Conservation (phyloP, 1,284 basidiomycete species). For the Ceratorhiza oryzae-sativae region DNA sequence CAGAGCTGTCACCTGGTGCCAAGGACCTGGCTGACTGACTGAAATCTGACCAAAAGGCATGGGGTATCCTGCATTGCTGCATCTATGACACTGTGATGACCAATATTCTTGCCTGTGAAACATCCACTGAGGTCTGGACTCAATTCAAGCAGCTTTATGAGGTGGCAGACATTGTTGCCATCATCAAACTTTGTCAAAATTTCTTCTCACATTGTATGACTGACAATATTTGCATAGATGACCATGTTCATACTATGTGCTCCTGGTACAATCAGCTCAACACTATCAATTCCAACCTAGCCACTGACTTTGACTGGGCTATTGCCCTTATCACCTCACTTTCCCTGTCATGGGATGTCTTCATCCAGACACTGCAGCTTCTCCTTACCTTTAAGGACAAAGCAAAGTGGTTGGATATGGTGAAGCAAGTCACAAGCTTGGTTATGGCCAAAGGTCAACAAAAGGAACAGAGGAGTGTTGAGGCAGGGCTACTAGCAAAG, state of each 20-base stretch:
- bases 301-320: neutral
- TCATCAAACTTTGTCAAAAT: neutral
- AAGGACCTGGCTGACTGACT: too few species aligned
- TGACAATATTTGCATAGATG: neutral
- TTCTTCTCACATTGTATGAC: neutral
- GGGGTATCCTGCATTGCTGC: neutral
- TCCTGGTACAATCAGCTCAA: neutral
- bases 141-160: neutral
- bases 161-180: neutral
- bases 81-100: neutral
- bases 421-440: neutral
- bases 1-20: too few species aligned
- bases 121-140: neutral
- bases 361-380: neutral
- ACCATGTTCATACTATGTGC: neutral
- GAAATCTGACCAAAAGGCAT: neutral
- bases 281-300: neutral
- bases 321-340: neutral
- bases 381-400: neutral
- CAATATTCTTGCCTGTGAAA: neutral
- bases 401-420: neutral
- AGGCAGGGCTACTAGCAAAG: neutral
- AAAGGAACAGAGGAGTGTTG: neutral
- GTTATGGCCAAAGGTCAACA: neutral
- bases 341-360: neutral